Percentiles rank a stretch among this genome's conserved stretches.
Conservation (phyloP, 2,329 filamentous ascomycete genomes). For the Ophiostoma sp. region DNA sequence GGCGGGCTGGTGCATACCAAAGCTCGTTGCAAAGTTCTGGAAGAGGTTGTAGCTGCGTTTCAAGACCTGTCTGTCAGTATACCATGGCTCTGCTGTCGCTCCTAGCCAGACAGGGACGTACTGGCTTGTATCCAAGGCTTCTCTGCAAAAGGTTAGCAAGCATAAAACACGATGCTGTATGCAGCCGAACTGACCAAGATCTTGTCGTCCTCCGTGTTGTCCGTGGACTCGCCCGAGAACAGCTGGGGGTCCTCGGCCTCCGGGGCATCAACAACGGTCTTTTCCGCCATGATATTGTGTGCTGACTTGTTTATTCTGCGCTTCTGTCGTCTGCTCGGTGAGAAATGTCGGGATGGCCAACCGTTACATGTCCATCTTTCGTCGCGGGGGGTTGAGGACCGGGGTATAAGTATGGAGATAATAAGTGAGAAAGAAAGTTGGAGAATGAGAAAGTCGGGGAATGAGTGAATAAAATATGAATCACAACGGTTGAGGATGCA, state of each 20-base stretch:
- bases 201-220: conserved; percentile 6
- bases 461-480: not conserved
- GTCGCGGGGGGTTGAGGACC: too few species aligned
- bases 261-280: not conserved
- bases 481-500: not conserved
- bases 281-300: not conserved
- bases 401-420: conserved; percentile 4
- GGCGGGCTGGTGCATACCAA: conserved; percentile 4
- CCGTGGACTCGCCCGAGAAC: conserved; percentile 1
- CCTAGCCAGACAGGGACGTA: not conserved
- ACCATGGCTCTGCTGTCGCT: not conserved
- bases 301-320: not conserved
- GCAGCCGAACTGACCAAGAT: not conserved
- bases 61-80: conserved; percentile 10
- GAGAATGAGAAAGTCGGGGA: not conserved
- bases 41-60: conserved; percentile 23
- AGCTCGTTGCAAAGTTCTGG: conserved; percentile 22
- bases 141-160: not conserved
- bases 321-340: not conserved
- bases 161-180: too few species aligned
- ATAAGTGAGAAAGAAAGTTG: not conserved
- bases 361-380: not conserved
- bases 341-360: not conserved
- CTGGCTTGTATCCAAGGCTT: conserved; percentile 13
- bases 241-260: not conserved